Evolutionary conservation across 495 filamentous ascomycete genomes (phyloP), one percentile per base, ranked within the genome.

Genomic region (Penicillium manginii): DNA sequence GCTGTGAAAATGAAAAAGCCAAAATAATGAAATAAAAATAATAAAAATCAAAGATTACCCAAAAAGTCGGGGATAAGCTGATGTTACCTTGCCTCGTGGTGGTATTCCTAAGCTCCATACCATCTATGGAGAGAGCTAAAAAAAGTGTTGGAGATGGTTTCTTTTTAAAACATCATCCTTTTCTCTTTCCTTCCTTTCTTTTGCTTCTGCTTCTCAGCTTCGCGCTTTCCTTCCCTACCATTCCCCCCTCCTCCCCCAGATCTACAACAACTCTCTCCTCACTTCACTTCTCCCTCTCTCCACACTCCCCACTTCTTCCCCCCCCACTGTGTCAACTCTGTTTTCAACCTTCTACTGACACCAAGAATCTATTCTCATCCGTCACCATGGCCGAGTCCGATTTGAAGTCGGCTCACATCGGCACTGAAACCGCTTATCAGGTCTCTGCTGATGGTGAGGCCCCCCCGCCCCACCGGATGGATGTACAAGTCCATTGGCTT

Each of bases 401-500:
- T 4, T n/a, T 48, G 12, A 69, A 67, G 49, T 23, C 58, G 35
- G 54, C 58, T 23, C 37, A 57, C 12, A 50, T 55, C 15, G 54
- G 45, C 26, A 19, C 61, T 17, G 57, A 65, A 45, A 23, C 53
- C 21, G 26, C 45, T 2, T 19, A 26, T 32, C 46, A 29, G 11
- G 33, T 32, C 22, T 58, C 50, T n/a, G 32, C 43, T 17, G 54
- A 40, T 15, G 35, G 2, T n/a, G 45, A 65, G 2, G 17, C 33
- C n/a, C 19, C 26, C 54, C 2, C 59, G 64, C 17, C 68, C 75
- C 33, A 29, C 54, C n/a, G 77, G 78, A 52, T 79, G 77, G 77
- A 79, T 74, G 67, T 80, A 80, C 78, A 83, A 80, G 62, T 72
- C 76, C 23, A 54, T 84, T 40, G 73, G 66, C 32, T 23, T 88